phyloP scores from a whole-genome alignment of 129 eudicot species.

The Tagetes patula region DNA sequence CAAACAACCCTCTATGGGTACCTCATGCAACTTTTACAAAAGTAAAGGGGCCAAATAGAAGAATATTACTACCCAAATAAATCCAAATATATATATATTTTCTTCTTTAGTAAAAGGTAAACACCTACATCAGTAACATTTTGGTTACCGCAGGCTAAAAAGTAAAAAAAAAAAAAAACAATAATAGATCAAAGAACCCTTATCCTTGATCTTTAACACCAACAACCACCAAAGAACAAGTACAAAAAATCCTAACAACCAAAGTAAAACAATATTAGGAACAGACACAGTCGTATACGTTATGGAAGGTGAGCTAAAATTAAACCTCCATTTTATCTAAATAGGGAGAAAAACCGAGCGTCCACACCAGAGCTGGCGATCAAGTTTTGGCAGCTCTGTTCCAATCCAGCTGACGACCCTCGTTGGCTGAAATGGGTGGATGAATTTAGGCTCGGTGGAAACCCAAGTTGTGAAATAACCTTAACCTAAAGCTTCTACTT shows the following conservation, averaged over 20 bases:
- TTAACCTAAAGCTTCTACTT: conserved; percentile 34
- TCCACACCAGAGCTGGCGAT: background rate
- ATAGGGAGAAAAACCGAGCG: conserved; percentile 33
- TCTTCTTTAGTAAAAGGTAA: conserved; percentile 9
- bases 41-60: conserved; percentile 32
- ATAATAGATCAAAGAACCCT: conserved; percentile 28
- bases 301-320: conserved; percentile 59
- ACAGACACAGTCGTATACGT: conserved; percentile 10
- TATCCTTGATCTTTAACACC: conserved; percentile 29
- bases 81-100: background rate
- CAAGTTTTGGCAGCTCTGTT: background rate
- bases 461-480: conserved; percentile 28
- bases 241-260: conserved; percentile 27
- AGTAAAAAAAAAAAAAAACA: conserved; percentile 21
- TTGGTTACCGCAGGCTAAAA: conserved; percentile 40
- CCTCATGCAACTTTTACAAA: conserved; percentile 40
- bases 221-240: conserved; percentile 10
- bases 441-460: conserved; percentile 24
- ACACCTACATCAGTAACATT: conserved; percentile 40
- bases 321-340: conserved; percentile 54
- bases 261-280: conserved; percentile 14
- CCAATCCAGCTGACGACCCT: conserved; percentile 24
- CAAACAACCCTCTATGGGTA: conserved; percentile 22
- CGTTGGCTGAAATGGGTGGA: conserved; percentile 40
- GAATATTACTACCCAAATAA: conserved; percentile 15